A percentile compares a stretch with the other conserved stretches of the same genome.
Conservation (phyloP, 352 stramenopile species). For the Phytophthora syringae region DNA sequence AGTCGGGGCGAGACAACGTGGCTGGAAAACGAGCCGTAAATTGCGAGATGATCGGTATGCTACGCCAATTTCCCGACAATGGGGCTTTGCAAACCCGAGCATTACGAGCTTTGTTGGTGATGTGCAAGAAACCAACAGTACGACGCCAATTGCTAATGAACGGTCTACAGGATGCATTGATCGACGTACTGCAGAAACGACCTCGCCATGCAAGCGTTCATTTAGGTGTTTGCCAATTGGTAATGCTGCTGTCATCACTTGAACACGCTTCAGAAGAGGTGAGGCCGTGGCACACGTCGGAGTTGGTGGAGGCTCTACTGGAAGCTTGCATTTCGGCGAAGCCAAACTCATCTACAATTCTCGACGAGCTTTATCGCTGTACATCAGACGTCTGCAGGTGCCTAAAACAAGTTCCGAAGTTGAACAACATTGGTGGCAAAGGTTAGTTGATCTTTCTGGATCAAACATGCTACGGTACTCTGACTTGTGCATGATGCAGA, state of each 20-base stretch:
- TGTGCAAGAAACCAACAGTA: constrained; percentile 28
- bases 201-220: constrained; percentile 25
- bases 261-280: neutral
- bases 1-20: constrained; percentile 18
- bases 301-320: constrained; percentile 21
- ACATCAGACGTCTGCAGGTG: constrained; percentile 9
- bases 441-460: constrained; percentile 4
- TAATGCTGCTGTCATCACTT: constrained; percentile 23
- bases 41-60: constrained; percentile 37
- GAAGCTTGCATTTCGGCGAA: constrained; percentile 11
- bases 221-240: constrained; percentile 28
- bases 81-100: constrained; percentile 30
- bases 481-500: constrained; percentile 1
- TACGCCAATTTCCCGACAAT: constrained; percentile 34
- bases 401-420: constrained; percentile 1
- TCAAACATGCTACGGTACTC: neutral
- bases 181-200: constrained; percentile 32
- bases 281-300: constrained; percentile 13
- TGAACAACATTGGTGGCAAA: constrained; percentile 10
- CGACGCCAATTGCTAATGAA: constrained; percentile 32
- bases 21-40: constrained; percentile 26
- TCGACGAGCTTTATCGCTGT: constrained; percentile 8
- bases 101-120: constrained; percentile 24
- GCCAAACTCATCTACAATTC: neutral
- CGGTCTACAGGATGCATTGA: constrained; percentile 27